Evolutionary conservation across 495 filamentous ascomycete species (phyloP).

Genomic region (Neurospora sublineolata): DNA sequence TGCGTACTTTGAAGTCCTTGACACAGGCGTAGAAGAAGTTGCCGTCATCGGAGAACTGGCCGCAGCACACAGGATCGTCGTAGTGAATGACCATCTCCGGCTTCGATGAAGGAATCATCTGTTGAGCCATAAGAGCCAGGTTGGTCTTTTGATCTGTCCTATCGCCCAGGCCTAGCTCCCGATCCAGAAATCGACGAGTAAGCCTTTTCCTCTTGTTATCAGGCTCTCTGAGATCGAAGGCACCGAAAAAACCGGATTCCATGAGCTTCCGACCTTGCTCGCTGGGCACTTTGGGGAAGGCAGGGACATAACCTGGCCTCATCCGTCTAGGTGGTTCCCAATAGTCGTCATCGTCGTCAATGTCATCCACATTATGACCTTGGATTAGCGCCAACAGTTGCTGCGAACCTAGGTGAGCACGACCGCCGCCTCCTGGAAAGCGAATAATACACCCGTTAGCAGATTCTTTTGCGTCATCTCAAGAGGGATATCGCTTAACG

Average conservation of each 20-base stretch:
- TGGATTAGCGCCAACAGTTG: conserved; percentile 1
- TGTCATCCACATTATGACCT: neutral
- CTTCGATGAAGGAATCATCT: conserved; percentile 56
- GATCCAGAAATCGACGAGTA: conserved; percentile 57
- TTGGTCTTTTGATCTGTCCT: conserved; percentile 41
- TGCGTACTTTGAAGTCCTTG: conserved; percentile 85
- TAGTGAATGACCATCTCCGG: conserved; percentile 87
- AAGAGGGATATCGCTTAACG: conserved; percentile 8
- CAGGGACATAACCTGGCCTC: conserved; percentile 27
- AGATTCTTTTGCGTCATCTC: conserved; percentile 18
- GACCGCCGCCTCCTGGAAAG: conserved; percentile 16
- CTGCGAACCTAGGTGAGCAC: neutral
- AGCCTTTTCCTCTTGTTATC: conserved; percentile 47
- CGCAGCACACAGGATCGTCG: conserved; percentile 76
- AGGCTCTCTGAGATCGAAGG: conserved; percentile 42
- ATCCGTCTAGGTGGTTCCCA: conserved; percentile 8
- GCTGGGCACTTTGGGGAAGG: conserved; percentile 67
- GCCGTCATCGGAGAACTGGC: conserved; percentile 92
- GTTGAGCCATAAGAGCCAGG: conserved; percentile 49
- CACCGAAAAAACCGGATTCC: conserved; percentile 67
- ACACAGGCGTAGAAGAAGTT: conserved; percentile 96
- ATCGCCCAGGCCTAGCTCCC: conserved; percentile 61
- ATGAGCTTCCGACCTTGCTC: conserved; percentile 65
- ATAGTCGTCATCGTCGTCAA: conserved; percentile 26
- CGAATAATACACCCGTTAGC: neutral